Evolutionary conservation across 345 rosid species (phyloP).

Genomic region (Syzygium oleosum): DNA sequence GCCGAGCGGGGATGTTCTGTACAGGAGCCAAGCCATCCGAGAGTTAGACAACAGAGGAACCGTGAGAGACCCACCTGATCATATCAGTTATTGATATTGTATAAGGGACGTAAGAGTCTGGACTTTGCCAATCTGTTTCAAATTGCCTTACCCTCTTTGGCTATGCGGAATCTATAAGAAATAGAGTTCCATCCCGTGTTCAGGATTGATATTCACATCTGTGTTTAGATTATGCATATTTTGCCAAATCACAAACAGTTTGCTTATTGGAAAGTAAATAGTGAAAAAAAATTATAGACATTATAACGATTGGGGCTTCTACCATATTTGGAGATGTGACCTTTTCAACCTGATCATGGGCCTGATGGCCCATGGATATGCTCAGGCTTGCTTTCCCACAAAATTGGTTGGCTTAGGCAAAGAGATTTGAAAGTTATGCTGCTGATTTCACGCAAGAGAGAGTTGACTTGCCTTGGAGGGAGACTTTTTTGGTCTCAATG

Average conservation of each 20-base stretch:
- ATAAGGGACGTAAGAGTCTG: background rate
- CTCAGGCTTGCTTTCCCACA: background rate
- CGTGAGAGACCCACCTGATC: background rate
- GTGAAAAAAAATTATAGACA: no score
- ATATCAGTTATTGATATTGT: background rate
- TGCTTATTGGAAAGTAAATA: no score
- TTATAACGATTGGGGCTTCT: no score
- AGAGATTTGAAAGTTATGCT: no score
- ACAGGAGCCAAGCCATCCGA: background rate
- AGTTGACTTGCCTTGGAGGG: no score
- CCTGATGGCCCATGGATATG: background rate
- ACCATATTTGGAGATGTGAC: no score
- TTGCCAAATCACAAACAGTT: no score
- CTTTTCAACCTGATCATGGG: no score
- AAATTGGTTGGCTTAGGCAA: background rate
- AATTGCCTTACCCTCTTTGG: background rate
- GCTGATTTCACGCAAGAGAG: no score
- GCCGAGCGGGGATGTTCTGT: background rate
- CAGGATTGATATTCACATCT: background rate
- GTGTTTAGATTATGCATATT: no score
- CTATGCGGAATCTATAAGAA: background rate
- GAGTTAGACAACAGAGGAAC: background rate
- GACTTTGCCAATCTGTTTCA: background rate
- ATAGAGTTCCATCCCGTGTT: background rate
- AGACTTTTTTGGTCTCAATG: no score